phyloP scores from a whole-genome alignment of 2,329 filamentous ascomycete species.

The Trichoderma koningiopsis region DNA sequence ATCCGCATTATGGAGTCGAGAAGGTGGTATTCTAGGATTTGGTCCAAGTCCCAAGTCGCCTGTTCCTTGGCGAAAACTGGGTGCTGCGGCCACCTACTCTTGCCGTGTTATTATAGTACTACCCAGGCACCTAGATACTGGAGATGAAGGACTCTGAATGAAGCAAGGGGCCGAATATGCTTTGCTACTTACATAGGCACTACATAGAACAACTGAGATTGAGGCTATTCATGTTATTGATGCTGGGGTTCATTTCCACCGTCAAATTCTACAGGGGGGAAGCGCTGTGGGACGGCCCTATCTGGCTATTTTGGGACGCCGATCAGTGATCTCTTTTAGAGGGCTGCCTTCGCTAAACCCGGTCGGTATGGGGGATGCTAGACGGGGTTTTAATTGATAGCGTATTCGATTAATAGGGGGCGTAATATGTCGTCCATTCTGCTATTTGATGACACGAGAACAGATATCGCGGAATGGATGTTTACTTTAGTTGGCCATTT shows the following conservation, averaged over 20 bases:
- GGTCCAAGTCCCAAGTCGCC: neutral
- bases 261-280: neutral
- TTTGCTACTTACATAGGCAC: neutral
- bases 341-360: neutral
- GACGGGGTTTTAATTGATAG: neutral
- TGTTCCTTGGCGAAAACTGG: neutral
- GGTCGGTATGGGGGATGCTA: neutral
- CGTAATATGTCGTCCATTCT: neutral
- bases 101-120: neutral
- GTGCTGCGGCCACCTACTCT: neutral
- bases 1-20: neutral
- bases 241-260: neutral
- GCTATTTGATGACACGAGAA: neutral
- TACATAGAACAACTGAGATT: no score
- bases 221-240: neutral
- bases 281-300: neutral
- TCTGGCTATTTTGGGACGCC: neutral
- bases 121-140: no score
- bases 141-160: neutral
- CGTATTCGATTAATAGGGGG: neutral
- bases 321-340: conserved; percentile 15
- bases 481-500: neutral
- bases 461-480: neutral
- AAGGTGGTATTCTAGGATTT: neutral
- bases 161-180: neutral